Conservation (phyloP, 352 stramenopile genomes). For the Phytophthora hibernalis region DNA sequence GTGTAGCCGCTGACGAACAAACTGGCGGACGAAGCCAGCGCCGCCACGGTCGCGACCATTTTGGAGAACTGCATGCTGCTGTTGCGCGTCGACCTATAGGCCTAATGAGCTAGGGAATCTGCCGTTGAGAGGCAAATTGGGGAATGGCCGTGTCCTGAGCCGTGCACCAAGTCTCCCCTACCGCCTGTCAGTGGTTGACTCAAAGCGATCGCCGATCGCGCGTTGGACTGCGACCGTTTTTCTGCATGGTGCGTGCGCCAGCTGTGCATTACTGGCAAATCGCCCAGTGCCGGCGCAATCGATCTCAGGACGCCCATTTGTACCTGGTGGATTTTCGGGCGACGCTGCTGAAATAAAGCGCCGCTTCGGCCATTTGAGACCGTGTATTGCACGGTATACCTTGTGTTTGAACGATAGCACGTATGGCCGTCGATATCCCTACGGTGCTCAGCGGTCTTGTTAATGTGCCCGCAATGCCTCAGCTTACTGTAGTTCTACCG, state of each 20-base stretch:
- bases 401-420: too few species aligned
- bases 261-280: conserved; percentile 19
- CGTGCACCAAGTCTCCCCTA: conserved; percentile 21
- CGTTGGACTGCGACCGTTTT: conserved; percentile 34
- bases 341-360: conserved; percentile 5
- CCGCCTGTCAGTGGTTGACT: neutral
- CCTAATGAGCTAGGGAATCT: conserved; percentile 15
- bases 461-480: too few species aligned
- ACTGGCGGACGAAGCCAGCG: conserved; percentile 18
- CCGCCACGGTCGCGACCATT: conserved; percentile 21
- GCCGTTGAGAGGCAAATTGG: conserved; percentile 32
- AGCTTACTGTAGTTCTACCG: too few species aligned
- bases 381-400: too few species aligned
- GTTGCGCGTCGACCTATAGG: neutral
- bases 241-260: conserved; percentile 26
- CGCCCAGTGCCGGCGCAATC: conserved; percentile 28
- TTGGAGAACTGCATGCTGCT: conserved; percentile 32
- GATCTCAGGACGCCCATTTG: conserved; percentile 31
- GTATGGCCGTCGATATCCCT: too few species aligned
- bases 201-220: conserved; percentile 25
- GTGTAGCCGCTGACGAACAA: conserved; percentile 39
- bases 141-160: conserved; percentile 28
- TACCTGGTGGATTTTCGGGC: conserved; percentile 30
- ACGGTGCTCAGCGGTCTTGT: too few species aligned
- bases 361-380: conserved; percentile 6